These are phyloP conservation scores for Thamnidium elegans DNA, from an alignment of 192 early-diverging fungal genomes.

Conservation along the genomic window DNA sequence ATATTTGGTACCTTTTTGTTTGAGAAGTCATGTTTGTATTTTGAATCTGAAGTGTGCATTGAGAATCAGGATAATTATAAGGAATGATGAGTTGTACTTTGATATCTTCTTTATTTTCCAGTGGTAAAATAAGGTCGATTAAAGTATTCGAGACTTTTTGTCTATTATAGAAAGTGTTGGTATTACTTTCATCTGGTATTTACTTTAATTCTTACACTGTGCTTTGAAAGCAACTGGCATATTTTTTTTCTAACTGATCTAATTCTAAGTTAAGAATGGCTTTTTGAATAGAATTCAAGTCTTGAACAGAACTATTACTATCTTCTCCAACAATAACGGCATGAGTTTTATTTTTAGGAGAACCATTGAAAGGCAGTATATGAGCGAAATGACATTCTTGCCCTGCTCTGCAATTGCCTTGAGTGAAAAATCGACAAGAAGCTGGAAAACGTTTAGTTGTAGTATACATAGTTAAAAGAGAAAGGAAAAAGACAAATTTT, in stretches of 20 bases:
- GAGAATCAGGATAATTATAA: conserved; percentile 19
- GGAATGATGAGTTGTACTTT: conserved; percentile 18
- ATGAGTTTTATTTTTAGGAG: conserved; percentile 5
- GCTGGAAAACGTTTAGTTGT: conserved; percentile 18
- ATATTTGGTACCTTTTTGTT: conserved; percentile 1
- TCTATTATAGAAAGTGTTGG: not conserved
- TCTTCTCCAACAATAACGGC: conserved; percentile 5
- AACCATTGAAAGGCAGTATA: conserved; percentile 18
- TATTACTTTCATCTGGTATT: not conserved
- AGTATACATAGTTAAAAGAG: conserved; percentile 1
- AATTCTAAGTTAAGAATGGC: conserved; percentile 24
- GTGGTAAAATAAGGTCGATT: conserved; percentile 3
- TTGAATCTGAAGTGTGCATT: conserved; percentile 19
- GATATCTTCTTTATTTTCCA: conserved; percentile 11
- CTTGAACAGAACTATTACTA: not conserved
- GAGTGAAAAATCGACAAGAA: conserved; percentile 23
- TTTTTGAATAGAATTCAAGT: conserved; percentile 15
- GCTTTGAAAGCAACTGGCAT: not conserved
- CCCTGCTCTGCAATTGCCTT: conserved; percentile 32
- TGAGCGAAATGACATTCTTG: conserved; percentile 28
- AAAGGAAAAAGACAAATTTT: not conserved
- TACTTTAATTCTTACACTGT: not conserved
- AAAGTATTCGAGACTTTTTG: conserved; percentile 9
- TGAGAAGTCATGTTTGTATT: conserved; percentile 4
- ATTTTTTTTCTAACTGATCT: conserved; percentile 21